phyloP scores from a whole-genome alignment of 2,329 filamentous ascomycete genomes.

The Scytalidium lignicola region DNA sequence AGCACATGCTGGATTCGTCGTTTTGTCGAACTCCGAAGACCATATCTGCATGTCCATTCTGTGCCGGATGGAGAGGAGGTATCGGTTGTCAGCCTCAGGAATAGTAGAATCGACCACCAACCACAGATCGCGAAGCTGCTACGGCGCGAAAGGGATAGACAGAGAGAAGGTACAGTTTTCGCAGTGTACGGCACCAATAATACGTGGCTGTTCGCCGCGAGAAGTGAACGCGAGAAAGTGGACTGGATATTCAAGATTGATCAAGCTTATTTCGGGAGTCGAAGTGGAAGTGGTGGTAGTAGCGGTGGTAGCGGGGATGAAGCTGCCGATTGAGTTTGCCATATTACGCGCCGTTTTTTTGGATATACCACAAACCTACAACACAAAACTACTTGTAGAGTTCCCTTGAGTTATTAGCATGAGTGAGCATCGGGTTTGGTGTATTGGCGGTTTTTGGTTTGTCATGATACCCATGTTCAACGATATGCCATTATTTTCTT shows the following conservation, averaged over 20 bases:
- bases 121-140: conserved; percentile 81
- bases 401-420: neutral
- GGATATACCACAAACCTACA: neutral
- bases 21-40: conserved; percentile 85
- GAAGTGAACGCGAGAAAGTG: conserved; percentile 85
- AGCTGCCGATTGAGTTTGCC: neutral
- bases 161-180: conserved; percentile 56
- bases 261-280: conserved; percentile 43
- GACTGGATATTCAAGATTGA: conserved; percentile 98
- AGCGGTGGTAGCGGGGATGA: conserved; percentile 7
- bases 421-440: neutral
- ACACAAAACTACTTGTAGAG: neutral
- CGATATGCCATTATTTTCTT: neutral
- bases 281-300: conserved; percentile 10
- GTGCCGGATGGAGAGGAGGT: conserved; percentile 85
- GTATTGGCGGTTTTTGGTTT: neutral
- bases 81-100: conserved; percentile 80
- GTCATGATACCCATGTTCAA: neutral
- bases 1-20: conserved; percentile 84
- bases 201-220: conserved; percentile 88
- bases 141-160: conserved; percentile 25
- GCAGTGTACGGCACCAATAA: conserved; percentile 92
- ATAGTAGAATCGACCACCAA: conserved; percentile 86
- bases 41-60: conserved; percentile 87
- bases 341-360: neutral